These are phyloP conservation scores for Cenchrus purpureus DNA, from an alignment of 176 grass and related monocot genomes.

Conservation along the genomic window DNA sequence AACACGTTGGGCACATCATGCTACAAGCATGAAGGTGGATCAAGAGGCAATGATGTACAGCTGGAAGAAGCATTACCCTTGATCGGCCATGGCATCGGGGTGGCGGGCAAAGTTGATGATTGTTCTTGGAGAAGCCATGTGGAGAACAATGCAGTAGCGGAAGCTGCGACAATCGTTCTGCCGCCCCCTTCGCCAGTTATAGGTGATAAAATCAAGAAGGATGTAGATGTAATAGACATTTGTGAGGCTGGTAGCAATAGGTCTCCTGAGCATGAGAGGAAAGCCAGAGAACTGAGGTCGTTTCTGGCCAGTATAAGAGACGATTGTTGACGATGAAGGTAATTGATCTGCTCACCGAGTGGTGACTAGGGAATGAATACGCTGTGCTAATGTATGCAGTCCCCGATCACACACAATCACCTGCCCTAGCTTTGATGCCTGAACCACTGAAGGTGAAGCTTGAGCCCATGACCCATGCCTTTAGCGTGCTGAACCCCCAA, in stretches of 20 bases:
- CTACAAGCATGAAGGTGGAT: conserved; percentile 33
- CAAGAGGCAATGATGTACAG: conserved; percentile 18
- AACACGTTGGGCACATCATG: neutral
- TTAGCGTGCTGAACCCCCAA: too few relatives aligned
- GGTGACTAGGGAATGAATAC: neutral
- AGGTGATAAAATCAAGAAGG: neutral
- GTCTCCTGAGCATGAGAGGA: conserved; percentile 56
- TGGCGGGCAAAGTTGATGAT: too few relatives aligned
- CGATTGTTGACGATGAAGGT: neutral
- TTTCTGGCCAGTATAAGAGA: conserved; percentile 58
- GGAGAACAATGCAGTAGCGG: neutral
- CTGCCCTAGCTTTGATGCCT: too few relatives aligned
- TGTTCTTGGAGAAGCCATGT: too few relatives aligned
- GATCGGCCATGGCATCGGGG: neutral
- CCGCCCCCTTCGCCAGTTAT: conserved; percentile 46
- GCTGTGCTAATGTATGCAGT: too few relatives aligned
- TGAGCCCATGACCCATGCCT: too few relatives aligned
- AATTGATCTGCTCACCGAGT: neutral
- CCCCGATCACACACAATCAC: too few relatives aligned
- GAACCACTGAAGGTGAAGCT: too few relatives aligned
- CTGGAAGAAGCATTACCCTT: neutral
- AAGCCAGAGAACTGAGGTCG: conserved; percentile 47
- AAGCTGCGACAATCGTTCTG: conserved; percentile 47
- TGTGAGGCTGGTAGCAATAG: conserved; percentile 27
- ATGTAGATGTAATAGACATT: conserved; percentile 49